phyloP scores from a whole-genome alignment of 2,329 filamentous ascomycete species.

The Ceratocystis variospora region DNA sequence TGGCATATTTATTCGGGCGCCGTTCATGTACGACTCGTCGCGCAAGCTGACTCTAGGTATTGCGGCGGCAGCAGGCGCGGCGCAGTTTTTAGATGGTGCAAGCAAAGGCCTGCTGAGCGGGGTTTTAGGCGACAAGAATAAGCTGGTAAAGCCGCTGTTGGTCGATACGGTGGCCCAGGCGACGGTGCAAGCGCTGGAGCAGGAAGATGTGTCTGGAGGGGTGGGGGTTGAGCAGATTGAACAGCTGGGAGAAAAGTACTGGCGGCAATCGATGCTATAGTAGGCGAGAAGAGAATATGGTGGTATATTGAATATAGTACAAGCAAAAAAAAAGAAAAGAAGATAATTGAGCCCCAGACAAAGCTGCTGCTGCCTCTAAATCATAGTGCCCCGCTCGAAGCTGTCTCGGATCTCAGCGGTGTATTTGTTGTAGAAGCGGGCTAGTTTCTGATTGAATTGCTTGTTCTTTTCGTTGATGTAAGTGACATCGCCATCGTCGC shows the following conservation, averaged over 20 bases:
- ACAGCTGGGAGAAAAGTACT: conserved; percentile 62
- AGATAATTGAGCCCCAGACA: neutral
- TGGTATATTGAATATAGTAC: neutral
- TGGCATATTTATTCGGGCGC: conserved; percentile 67
- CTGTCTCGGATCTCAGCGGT: conserved; percentile 92
- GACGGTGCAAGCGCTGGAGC: conserved; percentile 71
- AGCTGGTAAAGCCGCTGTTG: conserved; percentile 64
- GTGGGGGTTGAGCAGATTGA: conserved; percentile 73
- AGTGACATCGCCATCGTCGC: conserved; percentile 82
- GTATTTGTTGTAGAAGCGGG: conserved; percentile 96
- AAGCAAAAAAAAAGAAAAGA: conserved; percentile 3
- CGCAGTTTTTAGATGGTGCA: conserved; percentile 60
- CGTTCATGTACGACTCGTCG: conserved; percentile 78
- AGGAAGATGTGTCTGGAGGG: conserved; percentile 57
- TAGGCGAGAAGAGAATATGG: neutral
- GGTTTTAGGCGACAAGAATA: conserved; percentile 62
- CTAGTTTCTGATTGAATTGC: conserved; percentile 96
- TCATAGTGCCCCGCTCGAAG: conserved; percentile 94
- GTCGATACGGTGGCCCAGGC: conserved; percentile 80
- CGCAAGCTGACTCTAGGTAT: conserved; percentile 72
- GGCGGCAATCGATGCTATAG: conserved; percentile 84
- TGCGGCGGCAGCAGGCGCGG: conserved; percentile 61
- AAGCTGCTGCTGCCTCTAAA: conserved; percentile 35
- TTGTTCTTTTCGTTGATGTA: conserved; percentile 99
- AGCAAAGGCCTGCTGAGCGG: conserved; percentile 62